Evolutionary conservation across 1,284 basidiomycete genomes (phyloP), one percentile per base, ranked within the genome.

Genomic region (Exsudoporus floridanus): DNA sequence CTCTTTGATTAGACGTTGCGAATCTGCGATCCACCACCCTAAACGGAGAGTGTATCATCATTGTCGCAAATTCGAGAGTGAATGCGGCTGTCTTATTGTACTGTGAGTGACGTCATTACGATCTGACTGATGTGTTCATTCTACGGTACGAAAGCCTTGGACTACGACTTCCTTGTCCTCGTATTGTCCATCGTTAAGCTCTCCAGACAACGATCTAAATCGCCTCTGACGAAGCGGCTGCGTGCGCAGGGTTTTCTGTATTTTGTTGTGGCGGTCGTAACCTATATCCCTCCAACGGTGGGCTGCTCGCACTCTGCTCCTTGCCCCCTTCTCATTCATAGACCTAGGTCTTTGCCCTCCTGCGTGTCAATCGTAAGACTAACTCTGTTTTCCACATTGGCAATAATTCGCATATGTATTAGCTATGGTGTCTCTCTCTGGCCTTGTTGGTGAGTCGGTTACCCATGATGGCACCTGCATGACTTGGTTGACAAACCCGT

Each of bases 231-330:
- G 19, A 63, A 49, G 14, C 53, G 18, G 14, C 50, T 64, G 27
- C 42, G 41, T 27, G 21, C 44, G 6, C 63, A 64, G 45, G 64
- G 65, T 16, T 3, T 66, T 2, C 8, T 44, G n/a, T 64, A 66
- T 27, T 62, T 68, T 31, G 35, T 40, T 3, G 21, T 66, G 18
- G 36, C 43, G 4, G 31, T 54, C 7, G 6, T 56, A 7, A 36
- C 46, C 6, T 64, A 59, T 43, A 46, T 61, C 5, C n/a, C 54
- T 2, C 50, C 64, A n/a, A 39, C 46, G 50, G 62, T 67, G 10
- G 0, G 49, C 5, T 23, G 13, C 19, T 10, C n/a, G 19, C 14
- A 30, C 12, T 16, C 18, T 2, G 2, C 13, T 23, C 2, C 18
- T 14, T 13, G 2, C 1, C n/a, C 14, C n/a, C 13, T 21, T 30